phyloP scores from a whole-genome alignment of 495 filamentous ascomycete species.

The Podospora anserina region DNA sequence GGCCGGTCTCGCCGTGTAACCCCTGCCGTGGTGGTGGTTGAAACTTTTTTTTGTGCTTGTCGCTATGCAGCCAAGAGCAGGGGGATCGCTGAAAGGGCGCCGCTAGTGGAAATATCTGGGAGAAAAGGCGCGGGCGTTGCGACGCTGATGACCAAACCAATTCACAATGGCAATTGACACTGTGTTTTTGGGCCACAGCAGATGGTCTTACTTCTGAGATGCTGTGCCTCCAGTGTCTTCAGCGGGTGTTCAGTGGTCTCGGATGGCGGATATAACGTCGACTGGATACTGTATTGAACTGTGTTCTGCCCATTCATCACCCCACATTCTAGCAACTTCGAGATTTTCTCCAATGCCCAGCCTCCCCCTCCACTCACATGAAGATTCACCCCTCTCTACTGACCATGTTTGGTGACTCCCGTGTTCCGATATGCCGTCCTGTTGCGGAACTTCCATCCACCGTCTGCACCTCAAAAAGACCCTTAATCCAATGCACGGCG shows the following conservation, averaged over 20 bases:
- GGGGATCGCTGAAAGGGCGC: constrained; percentile 5
- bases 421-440: neutral
- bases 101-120: neutral
- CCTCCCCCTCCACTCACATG: neutral
- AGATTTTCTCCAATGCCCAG: neutral
- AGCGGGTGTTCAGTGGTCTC: constrained; percentile 1
- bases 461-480: neutral
- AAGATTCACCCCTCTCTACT: neutral
- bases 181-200: neutral
- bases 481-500: neutral
- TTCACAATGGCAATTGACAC: neutral
- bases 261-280: neutral
- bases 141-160: neutral
- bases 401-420: neutral
- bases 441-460: neutral
- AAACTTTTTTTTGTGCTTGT: neutral
- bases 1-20: neutral
- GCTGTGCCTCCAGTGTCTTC: neutral
- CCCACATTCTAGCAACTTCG: constrained; percentile 6
- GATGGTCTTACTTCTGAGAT: neutral
- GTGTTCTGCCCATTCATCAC: neutral
- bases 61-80: neutral
- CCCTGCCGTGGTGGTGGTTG: neutral
- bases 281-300: neutral
- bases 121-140: neutral